Conservation (phyloP, 1,284 basidiomycete genomes). For the Leccinum pachyderme region DNA sequence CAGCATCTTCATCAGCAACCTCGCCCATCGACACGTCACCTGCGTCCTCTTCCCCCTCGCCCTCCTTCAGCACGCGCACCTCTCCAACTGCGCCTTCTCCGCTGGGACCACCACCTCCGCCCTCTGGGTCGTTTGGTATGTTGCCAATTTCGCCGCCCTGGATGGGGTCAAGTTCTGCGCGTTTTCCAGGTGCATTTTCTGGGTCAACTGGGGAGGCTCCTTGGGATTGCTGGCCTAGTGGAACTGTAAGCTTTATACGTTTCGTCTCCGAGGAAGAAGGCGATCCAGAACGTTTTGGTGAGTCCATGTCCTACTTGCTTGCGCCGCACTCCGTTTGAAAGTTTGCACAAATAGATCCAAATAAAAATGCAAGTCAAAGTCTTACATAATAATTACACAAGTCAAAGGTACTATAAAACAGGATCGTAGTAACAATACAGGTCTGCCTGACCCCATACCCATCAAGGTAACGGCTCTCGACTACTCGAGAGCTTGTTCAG, state of each 20-base stretch:
- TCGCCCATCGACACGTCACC: constrained; percentile 75
- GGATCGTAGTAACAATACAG: not conserved
- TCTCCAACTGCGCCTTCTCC: constrained; percentile 42
- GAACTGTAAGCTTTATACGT: constrained; percentile 62
- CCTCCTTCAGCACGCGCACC: constrained; percentile 55
- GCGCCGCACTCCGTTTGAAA: constrained; percentile 4
- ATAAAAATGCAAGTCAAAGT: constrained; percentile 13
- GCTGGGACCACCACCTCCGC: constrained; percentile 38
- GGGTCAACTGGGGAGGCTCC: constrained; percentile 67
- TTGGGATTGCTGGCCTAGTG: constrained; percentile 50
- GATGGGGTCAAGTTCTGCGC: constrained; percentile 73
- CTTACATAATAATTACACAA: not conserved
- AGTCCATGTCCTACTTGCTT: constrained; percentile 48
- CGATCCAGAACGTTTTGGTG: constrained; percentile 72
- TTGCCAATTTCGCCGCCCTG: constrained; percentile 70
- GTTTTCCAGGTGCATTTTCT: constrained; percentile 72
- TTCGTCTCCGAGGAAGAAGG: constrained; percentile 62
- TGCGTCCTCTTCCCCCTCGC: constrained; percentile 60
- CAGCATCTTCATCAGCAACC: constrained; percentile 66
- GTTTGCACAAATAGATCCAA: constrained; percentile 19
- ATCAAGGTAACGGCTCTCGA: constrained; percentile 66
- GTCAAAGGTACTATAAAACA: not conserved
- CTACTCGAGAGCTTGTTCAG: constrained; percentile 82
- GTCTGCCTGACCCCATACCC: not conserved
- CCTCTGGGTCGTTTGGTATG: constrained; percentile 49